A percentile compares a stretch with the other conserved stretches of the same genome.
Conservation (phyloP, 2,329 filamentous ascomycete genomes). For the Hypoxylon sp. region DNA sequence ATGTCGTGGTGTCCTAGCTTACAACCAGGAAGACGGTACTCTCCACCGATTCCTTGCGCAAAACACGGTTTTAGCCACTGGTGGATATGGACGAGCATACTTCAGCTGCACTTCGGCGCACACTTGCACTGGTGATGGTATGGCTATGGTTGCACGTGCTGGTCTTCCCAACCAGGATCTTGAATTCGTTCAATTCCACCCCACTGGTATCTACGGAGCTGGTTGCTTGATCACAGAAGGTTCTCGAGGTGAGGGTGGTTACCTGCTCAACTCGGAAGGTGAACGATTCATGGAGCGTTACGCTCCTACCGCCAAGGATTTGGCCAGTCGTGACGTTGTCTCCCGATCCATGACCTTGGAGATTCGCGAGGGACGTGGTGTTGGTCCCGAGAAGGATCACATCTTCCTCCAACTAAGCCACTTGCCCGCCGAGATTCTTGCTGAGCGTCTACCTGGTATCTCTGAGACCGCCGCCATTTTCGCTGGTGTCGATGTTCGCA, state of each 20-base stretch:
- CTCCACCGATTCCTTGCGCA: conserved; percentile 96
- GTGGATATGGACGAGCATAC: conserved; percentile 97
- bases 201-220: conserved; percentile 98
- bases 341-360: conserved; percentile 98
- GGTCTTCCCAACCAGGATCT: conserved; percentile 99
- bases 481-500: conserved; percentile 93
- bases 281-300: conserved; percentile 99
- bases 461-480: conserved; percentile 98
- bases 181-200: conserved; percentile 99
- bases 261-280: conserved; percentile 95
- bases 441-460: conserved; percentile 97
- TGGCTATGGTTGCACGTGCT: conserved; percentile 98
- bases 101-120: conserved; percentile 98
- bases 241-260: conserved; percentile 96
- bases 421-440: conserved; percentile 87
- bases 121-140: conserved; percentile 98
- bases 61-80: conserved; percentile 96
- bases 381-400: conserved; percentile 96
- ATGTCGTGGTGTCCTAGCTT: conserved; percentile 95
- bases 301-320: conserved; percentile 96
- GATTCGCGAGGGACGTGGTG: conserved; percentile 96
- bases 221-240: conserved; percentile 98
- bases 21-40: conserved; percentile 98
- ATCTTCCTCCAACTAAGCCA: conserved; percentile 98
- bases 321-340: conserved; percentile 94